A percentile compares a stretch with the other conserved stretches of the same genome.
phyloP scores from a whole-genome alignment of 495 filamentous ascomycete species.

The Venustampulla echinocandica region DNA sequence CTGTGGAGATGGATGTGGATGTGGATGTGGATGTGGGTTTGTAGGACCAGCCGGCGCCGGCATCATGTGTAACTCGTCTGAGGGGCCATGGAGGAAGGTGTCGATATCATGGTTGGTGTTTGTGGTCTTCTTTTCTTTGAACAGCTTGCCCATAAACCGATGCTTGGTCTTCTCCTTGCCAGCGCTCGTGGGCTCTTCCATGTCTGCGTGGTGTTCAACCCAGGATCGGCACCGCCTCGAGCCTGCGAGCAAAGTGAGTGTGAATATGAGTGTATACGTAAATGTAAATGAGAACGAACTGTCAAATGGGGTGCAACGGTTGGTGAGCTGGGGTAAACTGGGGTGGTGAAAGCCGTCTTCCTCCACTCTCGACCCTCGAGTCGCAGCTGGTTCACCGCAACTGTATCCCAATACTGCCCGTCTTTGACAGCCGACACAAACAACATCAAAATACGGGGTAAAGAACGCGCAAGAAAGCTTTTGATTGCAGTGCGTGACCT shows the following conservation, averaged over 20 bases:
- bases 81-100: conserved; percentile 16
- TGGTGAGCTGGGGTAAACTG: no score
- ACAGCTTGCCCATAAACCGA: conserved; percentile 18
- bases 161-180: conserved; percentile 17
- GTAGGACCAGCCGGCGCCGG: conserved; percentile 6
- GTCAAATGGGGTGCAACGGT: no score
- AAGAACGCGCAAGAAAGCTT: no score
- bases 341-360: no score
- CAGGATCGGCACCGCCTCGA: not conserved
- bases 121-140: conserved; percentile 20
- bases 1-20: not conserved
- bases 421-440: no score
- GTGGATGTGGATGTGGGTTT: not conserved
- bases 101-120: conserved; percentile 5
- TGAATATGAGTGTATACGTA: not conserved
- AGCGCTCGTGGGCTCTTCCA: conserved; percentile 10
- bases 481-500: no score
- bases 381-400: no score
- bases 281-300: no score
- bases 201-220: not conserved
- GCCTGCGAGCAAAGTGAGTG: not conserved
- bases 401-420: no score
- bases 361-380: no score
- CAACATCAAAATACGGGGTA: no score
- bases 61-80: conserved; percentile 21